Percentiles rank a stretch among this genome's conserved stretches.
Evolutionary conservation across 768 basidiomycete genomes (phyloP).

Genomic region (Trametes cingulata): DNA sequence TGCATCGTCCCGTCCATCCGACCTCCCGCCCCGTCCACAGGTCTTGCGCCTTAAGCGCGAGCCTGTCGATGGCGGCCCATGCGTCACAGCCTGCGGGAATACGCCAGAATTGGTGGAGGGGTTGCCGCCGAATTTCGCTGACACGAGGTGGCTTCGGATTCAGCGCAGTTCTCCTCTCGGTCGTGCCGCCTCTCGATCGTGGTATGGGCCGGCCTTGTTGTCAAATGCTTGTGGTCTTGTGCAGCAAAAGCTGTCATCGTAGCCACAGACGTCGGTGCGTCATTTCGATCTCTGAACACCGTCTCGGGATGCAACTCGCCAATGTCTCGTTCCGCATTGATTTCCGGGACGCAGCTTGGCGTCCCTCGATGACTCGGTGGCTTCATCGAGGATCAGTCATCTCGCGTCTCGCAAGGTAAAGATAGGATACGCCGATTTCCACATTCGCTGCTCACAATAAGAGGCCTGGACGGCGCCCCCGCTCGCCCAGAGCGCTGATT

Average conservation of each 20-base stretch:
- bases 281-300: too few species aligned
- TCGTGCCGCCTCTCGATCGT: too few species aligned
- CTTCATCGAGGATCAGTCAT: background rate
- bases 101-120: too few species aligned
- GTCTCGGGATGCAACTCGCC: background rate
- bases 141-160: too few species aligned
- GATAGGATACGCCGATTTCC: background rate
- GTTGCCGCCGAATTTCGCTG: too few species aligned
- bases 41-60: too few species aligned
- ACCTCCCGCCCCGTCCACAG: too few species aligned
- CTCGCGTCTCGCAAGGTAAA: background rate
- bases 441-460: slow-evolving; percentile 12
- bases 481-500: background rate
- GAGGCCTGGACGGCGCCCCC: background rate
- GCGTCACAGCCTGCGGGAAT: too few species aligned
- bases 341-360: background rate
- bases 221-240: background rate
- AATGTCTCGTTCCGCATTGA: background rate
- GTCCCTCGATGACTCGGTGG: background rate
- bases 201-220: background rate
- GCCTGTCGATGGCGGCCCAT: too few species aligned
- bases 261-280: too few species aligned
- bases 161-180: too few species aligned
- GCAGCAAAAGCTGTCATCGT: background rate
- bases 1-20: too few species aligned